Evolutionary conservation across 805 yeast genomes (phyloP).

Genomic region (Ogataea pini): DNA sequence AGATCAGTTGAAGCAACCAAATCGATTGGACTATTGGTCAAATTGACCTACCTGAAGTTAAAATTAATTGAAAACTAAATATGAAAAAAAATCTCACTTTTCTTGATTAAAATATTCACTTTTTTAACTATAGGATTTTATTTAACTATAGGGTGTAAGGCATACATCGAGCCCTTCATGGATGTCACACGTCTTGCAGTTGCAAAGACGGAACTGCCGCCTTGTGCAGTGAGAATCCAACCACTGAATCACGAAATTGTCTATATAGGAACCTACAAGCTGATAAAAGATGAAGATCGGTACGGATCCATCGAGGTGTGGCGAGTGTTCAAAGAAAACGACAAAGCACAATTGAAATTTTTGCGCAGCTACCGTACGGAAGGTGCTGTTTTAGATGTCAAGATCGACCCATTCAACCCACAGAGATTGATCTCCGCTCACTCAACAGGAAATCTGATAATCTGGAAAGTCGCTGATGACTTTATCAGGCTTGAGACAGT

Average conservation of each 20-base stretch:
- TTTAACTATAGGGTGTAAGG: too few relatives aligned
- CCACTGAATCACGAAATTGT: constrained; percentile 50
- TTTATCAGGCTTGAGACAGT: constrained; percentile 23
- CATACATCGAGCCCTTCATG: not conserved
- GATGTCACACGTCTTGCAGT: constrained; percentile 28
- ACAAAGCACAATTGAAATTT: constrained; percentile 2
- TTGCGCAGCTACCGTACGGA: constrained; percentile 38
- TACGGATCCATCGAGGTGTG: constrained; percentile 60
- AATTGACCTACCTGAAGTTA: not conserved
- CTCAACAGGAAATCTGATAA: constrained; percentile 70
- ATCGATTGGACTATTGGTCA: too few relatives aligned
- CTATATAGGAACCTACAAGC: constrained; percentile 77
- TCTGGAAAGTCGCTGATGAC: constrained; percentile 54
- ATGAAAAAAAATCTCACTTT: too few relatives aligned
- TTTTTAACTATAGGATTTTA: too few relatives aligned
- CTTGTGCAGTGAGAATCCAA: constrained; percentile 73
- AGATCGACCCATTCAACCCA: constrained; percentile 56
- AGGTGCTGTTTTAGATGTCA: constrained; percentile 78
- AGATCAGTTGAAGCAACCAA: too few relatives aligned
- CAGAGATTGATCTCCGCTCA: constrained; percentile 62
- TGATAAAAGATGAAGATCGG: constrained; percentile 60
- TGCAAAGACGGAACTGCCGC: constrained; percentile 63
- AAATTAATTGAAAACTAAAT: not conserved
- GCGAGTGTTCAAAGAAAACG: constrained; percentile 17
- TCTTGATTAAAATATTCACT: too few relatives aligned